Base-by-base conservation (phyloP, 768 basidiomycete species). In the Lentinula boryana region DNA sequence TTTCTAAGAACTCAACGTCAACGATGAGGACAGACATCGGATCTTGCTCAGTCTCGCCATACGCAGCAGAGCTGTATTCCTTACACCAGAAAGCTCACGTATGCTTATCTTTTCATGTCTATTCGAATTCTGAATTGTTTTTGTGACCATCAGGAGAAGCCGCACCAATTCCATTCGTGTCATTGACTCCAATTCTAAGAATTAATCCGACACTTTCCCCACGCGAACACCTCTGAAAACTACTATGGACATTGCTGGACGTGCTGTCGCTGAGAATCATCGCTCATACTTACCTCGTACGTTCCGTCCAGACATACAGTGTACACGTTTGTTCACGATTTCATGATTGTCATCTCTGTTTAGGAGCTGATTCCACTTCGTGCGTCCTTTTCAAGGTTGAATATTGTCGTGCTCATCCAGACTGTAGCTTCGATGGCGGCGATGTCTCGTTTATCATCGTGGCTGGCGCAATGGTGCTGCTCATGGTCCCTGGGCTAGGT, bases 401-500 rank as follows among this genome's bases (percentile, higher is more conserved):
- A 41, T 15, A 18, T 38, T 23, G 13, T n/a, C n/a, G 5, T 41
- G 10, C 23, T 41, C 31, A 53, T 55, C 9, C 12, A 36, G 15
- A 21, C 50, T 36, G 52, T 52, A 88, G 86, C 64, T 91, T 84
- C 72, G 81, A 89, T 71, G 78, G 80, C 21, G 88, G 89, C 41
- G 88, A 91, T 75, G 69, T 90, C 15, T 74, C 85, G 8, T 91
- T 89, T 70, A 85, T 91, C 64, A 81, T 85, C 16, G 68, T 88
- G 6, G 78, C 84, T 27, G 87, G 86, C 32, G 82, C 83, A 16
- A 83, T 91, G 76, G 89, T 91, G 10, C 78, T 82, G 56, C 84
- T 89, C 74, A 91, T 90, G 88, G 78, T 91, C 40, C 88, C 88
- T 50, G 88, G 88, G 10, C 81, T 89, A 36, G 86, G 88, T 85